Conservation (phyloP, 2,329 filamentous ascomycete species). For the Ophiostoma perfectum region DNA sequence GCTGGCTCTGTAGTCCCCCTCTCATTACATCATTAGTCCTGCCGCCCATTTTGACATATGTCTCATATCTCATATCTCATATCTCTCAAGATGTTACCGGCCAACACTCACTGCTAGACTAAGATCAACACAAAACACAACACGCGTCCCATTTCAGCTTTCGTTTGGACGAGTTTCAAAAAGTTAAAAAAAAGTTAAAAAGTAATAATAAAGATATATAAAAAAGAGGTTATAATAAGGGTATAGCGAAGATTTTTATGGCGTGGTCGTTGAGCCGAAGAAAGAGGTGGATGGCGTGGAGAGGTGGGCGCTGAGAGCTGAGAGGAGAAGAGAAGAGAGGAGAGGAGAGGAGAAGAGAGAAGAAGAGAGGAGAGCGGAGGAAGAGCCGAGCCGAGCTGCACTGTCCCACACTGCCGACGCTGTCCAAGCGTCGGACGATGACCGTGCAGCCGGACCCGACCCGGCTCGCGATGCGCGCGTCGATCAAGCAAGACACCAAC, state of each 20-base stretch:
- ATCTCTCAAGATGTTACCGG: too few relatives aligned
- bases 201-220: constrained; percentile 9
- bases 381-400: too few relatives aligned
- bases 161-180: background rate
- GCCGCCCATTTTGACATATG: too few relatives aligned
- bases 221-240: background rate
- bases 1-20: background rate
- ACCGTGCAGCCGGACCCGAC: too few relatives aligned
- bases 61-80: too few relatives aligned
- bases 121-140: background rate
- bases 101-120: background rate
- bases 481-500: constrained; percentile 16
- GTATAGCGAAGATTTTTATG: constrained; percentile 10
- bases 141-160: background rate
- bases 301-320: background rate
- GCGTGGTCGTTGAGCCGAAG: background rate
- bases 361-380: background rate
- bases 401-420: too few relatives aligned
- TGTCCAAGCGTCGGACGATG: too few relatives aligned
- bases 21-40: background rate
- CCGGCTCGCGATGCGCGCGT: background rate
- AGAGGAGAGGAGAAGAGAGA: background rate
- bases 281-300: background rate
- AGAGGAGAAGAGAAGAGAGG: background rate
- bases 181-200: background rate